A percentile compares a stretch with the other conserved stretches of the same genome.
These are phyloP conservation scores for Angomonas ambiguus DNA, from an alignment of 208 protist species.

Conservation along the genomic window DNA sequence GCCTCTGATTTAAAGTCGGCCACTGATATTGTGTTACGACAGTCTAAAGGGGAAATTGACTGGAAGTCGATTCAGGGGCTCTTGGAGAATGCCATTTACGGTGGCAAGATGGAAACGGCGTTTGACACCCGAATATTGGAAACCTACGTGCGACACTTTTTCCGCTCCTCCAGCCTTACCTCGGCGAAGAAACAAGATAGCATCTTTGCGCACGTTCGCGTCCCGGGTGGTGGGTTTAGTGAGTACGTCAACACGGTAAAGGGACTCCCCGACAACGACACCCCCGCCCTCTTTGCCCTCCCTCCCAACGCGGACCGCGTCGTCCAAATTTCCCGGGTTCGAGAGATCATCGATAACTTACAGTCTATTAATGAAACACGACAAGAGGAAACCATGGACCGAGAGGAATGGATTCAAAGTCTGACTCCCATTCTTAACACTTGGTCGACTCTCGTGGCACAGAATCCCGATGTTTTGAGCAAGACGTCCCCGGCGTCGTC, in stretches of 20 bases:
- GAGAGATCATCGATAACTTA: conserved; percentile 69
- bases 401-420: conserved; percentile 79
- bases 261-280: conserved; percentile 89
- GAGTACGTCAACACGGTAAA: conserved; percentile 81
- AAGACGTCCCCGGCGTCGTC: conserved; percentile 13
- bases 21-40: conserved; percentile 86
- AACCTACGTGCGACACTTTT: conserved; percentile 91
- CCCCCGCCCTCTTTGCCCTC: conserved; percentile 90
- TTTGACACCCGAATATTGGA: conserved; percentile 91
- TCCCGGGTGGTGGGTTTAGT: conserved; percentile 56
- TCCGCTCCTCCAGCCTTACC: conserved; percentile 62
- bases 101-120: conserved; percentile 94
- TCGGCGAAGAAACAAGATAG: conserved; percentile 44
- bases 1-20: conserved; percentile 91
- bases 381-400: conserved; percentile 59
- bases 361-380: conserved; percentile 75
- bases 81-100: conserved; percentile 95
- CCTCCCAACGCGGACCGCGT: conserved; percentile 93
- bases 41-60: conserved; percentile 57
- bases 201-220: conserved; percentile 52
- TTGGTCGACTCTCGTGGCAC: conserved; percentile 74
- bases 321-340: conserved; percentile 78
- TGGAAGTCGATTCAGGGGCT: conserved; percentile 93
- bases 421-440: conserved; percentile 82
- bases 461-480: conserved; percentile 58